Conservation (phyloP, 495 filamentous ascomycete species). For the Penicillium silybi region DNA sequence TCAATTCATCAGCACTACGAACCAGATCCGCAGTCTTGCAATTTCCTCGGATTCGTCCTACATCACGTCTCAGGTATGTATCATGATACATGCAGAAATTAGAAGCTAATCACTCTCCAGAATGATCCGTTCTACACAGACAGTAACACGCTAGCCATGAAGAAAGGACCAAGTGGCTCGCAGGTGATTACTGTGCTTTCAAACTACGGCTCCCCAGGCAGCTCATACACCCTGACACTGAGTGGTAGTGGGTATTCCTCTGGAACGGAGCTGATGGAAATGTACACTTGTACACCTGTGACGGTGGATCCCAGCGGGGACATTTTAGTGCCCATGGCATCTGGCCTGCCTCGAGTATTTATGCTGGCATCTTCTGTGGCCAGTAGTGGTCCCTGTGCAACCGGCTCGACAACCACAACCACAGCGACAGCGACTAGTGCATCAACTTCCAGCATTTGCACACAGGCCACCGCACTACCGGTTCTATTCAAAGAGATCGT, state of each 20-base stretch:
- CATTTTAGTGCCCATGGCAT: constrained; percentile 23
- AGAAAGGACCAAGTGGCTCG: constrained; percentile 51
- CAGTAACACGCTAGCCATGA: constrained; percentile 51
- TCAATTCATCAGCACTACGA: constrained; percentile 52
- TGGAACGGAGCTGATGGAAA: constrained; percentile 20
- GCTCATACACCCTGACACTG: constrained; percentile 42
- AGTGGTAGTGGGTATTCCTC: constrained; percentile 26
- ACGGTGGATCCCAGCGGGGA: constrained; percentile 27
- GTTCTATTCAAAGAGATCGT: constrained; percentile 54
- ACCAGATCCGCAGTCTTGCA: constrained; percentile 56
- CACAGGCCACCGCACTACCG: constrained; percentile 38
- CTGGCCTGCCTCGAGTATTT: constrained; percentile 23
- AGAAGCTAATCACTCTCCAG: background rate
- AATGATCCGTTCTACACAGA: constrained; percentile 49
- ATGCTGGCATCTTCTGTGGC: constrained; percentile 16
- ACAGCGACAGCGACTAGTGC: background rate
- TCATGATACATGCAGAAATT: background rate
- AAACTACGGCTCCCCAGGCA: constrained; percentile 49
- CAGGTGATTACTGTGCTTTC: constrained; percentile 55
- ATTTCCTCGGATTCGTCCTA: constrained; percentile 46
- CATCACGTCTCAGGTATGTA: constrained; percentile 38
- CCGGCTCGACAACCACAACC: background rate
- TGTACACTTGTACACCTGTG: constrained; percentile 22
- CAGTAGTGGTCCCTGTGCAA: constrained; percentile 14
- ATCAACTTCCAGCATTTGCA: constrained; percentile 19